phyloP scores from a whole-genome alignment of 371 early-diverging fungal genomes.

The Lichtheimia hyalospora region DNA sequence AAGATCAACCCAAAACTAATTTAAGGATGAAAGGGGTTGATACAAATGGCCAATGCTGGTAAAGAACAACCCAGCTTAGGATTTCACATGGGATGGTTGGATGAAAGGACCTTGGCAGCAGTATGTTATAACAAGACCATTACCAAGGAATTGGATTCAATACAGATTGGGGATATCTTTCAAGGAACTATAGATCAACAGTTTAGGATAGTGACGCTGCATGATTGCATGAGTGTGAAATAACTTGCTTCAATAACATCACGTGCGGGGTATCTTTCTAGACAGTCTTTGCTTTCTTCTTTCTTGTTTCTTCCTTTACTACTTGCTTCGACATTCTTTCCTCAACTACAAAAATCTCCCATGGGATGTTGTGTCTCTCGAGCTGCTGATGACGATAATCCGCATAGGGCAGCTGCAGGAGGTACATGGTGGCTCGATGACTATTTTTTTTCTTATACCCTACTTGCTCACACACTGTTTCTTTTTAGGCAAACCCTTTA shows the following conservation, averaged over 20 bases:
- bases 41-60: not conserved
- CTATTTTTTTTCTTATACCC: too few relatives aligned
- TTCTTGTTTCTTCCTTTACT: constrained; percentile 7
- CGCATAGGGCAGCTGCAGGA: not conserved
- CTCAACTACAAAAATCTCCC: constrained; percentile 6
- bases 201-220: not conserved
- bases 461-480: not conserved
- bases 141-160: not conserved
- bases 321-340: not conserved
- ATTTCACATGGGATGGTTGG: constrained; percentile 26
- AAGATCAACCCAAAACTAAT: constrained; percentile 5
- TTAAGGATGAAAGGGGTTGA: constrained; percentile 7
- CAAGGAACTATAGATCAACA: not conserved
- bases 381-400: constrained; percentile 12
- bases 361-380: constrained; percentile 44
- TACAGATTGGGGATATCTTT: not conserved
- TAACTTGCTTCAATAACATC: too few relatives aligned
- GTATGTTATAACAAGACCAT: not conserved
- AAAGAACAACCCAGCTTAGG: constrained; percentile 11
- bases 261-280: too few relatives aligned
- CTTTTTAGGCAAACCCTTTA: constrained; percentile 35
- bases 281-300: not conserved
- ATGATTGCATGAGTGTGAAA: not conserved
- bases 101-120: constrained; percentile 9
- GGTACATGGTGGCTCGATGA: not conserved